phyloP scores from a whole-genome alignment of 1,139 yeast genomes.

The Taphrina wiesneri region DNA sequence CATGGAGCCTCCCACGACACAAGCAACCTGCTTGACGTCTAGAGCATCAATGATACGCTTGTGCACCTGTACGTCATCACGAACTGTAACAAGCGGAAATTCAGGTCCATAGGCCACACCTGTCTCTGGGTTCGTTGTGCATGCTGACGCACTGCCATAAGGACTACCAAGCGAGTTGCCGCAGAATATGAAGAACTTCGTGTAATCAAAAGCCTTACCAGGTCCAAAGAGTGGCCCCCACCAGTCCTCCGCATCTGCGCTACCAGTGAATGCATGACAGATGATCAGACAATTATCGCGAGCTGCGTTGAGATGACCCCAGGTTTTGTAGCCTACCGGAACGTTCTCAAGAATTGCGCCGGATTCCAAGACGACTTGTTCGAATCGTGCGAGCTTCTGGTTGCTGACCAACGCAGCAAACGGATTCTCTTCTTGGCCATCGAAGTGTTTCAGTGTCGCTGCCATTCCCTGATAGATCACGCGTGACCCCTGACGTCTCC shows the following conservation, averaged over 20 bases:
- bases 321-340: slow-evolving; percentile 92
- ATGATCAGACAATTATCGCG: slow-evolving; percentile 78
- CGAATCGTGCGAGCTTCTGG: slow-evolving; percentile 80
- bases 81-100: slow-evolving; percentile 86
- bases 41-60: slow-evolving; percentile 67
- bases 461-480: not conserved
- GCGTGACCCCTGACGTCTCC: too few relatives aligned
- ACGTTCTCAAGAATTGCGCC: slow-evolving; percentile 72
- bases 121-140: slow-evolving; percentile 70
- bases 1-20: slow-evolving; percentile 96
- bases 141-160: slow-evolving; percentile 92
- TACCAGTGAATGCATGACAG: slow-evolving; percentile 94
- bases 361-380: slow-evolving; percentile 72
- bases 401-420: slow-evolving; percentile 71
- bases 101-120: slow-evolving; percentile 81
- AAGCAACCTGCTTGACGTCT: slow-evolving; percentile 73
- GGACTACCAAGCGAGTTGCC: slow-evolving; percentile 92
- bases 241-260: slow-evolving; percentile 95
- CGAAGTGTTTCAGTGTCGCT: slow-evolving; percentile 11
- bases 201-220: slow-evolving; percentile 85
- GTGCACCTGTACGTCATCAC: slow-evolving; percentile 88
- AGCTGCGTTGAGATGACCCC: slow-evolving; percentile 76
- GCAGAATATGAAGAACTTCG: slow-evolving; percentile 80
- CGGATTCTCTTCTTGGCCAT: slow-evolving; percentile 52
- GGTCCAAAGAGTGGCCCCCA: slow-evolving; percentile 96